Evolutionary conservation across 1,284 basidiomycete genomes (phyloP).

Genomic region (Puccinia sorghi): DNA sequence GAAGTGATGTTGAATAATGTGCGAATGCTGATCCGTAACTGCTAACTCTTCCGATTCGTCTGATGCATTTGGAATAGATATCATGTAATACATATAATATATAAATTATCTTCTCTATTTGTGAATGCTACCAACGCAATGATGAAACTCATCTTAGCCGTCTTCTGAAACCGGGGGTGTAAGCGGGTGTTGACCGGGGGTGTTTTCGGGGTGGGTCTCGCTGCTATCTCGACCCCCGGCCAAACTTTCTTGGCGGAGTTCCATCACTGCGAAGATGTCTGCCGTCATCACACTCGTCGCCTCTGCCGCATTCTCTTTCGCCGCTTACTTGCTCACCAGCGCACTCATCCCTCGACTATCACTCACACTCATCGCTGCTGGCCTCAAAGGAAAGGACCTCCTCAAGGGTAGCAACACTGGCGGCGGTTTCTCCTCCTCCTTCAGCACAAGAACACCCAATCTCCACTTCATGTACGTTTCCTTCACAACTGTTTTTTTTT

Average conservation of each 20-base stretch:
- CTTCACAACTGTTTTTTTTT: too few species aligned
- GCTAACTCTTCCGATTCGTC: too few species aligned
- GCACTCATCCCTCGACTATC: conserved; percentile 40
- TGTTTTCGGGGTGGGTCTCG: too few species aligned
- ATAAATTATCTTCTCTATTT: too few species aligned
- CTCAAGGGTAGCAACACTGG: conserved; percentile 64
- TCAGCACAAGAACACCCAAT: background rate
- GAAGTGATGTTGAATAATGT: conserved; percentile 62
- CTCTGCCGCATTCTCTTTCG: conserved; percentile 11
- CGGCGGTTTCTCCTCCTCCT: background rate
- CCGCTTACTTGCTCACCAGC: conserved; percentile 33
- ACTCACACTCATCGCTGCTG: conserved; percentile 54
- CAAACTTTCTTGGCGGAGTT: too few species aligned
- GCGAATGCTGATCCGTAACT: conserved; percentile 61
- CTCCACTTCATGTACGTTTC: conserved; percentile 1
- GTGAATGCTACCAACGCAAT: too few species aligned
- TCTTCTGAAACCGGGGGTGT: too few species aligned
- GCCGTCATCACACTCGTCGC: conserved; percentile 18
- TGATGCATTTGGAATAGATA: too few species aligned
- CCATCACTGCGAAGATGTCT: background rate
- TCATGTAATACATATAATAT: too few species aligned
- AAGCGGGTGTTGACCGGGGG: too few species aligned
- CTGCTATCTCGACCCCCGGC: too few species aligned
- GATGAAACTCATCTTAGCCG: too few species aligned
- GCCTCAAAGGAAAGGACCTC: conserved; percentile 76